Percentiles rank a stretch among this genome's conserved stretches.
phyloP scores from a whole-genome alignment of 805 yeast genomes.

The Saccharomycopsis malanga region DNA sequence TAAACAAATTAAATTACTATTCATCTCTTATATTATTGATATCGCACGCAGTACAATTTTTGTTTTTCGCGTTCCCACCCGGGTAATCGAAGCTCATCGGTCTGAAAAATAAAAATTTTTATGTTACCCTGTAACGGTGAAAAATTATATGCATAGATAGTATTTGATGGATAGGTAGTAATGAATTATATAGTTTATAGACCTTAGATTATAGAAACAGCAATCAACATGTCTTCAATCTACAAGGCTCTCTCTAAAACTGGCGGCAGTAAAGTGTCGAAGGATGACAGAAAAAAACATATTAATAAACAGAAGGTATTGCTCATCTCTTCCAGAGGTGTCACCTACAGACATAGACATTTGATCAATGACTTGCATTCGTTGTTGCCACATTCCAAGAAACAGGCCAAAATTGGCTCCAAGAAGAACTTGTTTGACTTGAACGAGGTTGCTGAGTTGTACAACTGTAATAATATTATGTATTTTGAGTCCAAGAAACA shows the following conservation, averaged over 20 bases:
- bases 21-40: too few relatives aligned
- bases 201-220: too few relatives aligned
- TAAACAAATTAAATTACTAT: too few relatives aligned
- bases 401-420: slow-evolving; percentile 92
- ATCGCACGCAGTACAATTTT: too few relatives aligned
- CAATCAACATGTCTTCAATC: slow-evolving; percentile 53
- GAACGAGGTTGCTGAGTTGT: slow-evolving; percentile 92
- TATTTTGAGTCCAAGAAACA: slow-evolving; percentile 96
- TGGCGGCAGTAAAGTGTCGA: slow-evolving; percentile 32
- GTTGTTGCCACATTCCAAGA: slow-evolving; percentile 88
- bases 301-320: slow-evolving; percentile 84
- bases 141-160: too few relatives aligned
- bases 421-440: slow-evolving; percentile 82
- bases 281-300: slow-evolving; percentile 41
- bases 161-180: too few relatives aligned
- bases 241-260: slow-evolving; percentile 52
- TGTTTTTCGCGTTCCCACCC: too few relatives aligned
- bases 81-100: too few relatives aligned
- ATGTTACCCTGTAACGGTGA: too few relatives aligned
- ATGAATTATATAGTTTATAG: too few relatives aligned
- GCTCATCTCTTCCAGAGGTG: slow-evolving; percentile 89
- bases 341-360: slow-evolving; percentile 93
- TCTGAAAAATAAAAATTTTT: too few relatives aligned
- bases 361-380: slow-evolving; percentile 71
- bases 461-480: slow-evolving; percentile 92